Conservation (phyloP, 2,329 filamentous ascomycete genomes). For the Arthrobotrys iridis region DNA sequence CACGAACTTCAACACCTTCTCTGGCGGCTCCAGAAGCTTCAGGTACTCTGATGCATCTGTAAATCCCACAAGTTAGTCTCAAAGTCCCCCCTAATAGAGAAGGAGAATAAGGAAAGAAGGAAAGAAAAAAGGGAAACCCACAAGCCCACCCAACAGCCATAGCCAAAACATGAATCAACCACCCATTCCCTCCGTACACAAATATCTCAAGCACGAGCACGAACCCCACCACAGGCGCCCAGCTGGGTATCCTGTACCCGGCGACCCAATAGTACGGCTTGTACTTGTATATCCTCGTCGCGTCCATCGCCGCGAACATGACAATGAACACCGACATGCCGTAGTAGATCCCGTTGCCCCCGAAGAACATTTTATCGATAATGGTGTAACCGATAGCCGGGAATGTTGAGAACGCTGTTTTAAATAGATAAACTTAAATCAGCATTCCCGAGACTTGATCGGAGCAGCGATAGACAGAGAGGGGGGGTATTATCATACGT, state of each 20-base stretch:
- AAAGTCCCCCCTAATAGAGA: not conserved
- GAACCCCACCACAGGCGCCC: conserved; percentile 78
- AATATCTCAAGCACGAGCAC: conserved; percentile 78
- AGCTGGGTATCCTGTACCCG: conserved; percentile 83
- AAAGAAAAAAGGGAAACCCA: conserved; percentile 64
- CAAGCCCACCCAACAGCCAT: conserved; percentile 86
- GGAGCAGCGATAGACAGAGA: not conserved
- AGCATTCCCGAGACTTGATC: conserved; percentile 35
- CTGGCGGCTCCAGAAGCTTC: conserved; percentile 87
- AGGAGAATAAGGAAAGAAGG: not conserved
- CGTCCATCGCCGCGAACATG: conserved; percentile 82
- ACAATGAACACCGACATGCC: conserved; percentile 75
- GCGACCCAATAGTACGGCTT: conserved; percentile 73
- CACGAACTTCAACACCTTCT: conserved; percentile 85
- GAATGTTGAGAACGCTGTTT: conserved; percentile 77
- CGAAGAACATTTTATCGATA: conserved; percentile 74
- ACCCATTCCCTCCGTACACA: conserved; percentile 80
- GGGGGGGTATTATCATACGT: conserved; percentile 69
- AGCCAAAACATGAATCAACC: conserved; percentile 86
- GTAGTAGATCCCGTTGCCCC: conserved; percentile 72
- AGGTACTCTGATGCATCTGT: conserved; percentile 86
- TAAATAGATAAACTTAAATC: not conserved
- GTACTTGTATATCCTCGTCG: conserved; percentile 81
- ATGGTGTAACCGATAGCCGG: conserved; percentile 84
- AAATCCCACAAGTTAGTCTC: not conserved